Evolutionary conservation across 2,329 filamentous ascomycete species (phyloP).

Genomic region (Epichloe elymi): DNA sequence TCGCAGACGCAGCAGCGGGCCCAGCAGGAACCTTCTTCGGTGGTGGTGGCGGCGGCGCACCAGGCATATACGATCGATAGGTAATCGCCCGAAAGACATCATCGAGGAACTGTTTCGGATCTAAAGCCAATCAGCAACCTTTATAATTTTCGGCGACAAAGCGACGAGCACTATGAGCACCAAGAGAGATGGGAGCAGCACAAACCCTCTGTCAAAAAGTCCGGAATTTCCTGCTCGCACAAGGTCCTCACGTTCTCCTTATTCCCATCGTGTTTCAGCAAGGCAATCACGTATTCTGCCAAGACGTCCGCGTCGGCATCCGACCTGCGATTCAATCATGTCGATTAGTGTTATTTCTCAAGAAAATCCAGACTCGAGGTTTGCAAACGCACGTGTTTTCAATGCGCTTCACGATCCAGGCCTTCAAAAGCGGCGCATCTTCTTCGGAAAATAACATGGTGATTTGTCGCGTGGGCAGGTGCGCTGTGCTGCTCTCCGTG

Average conservation of each 20-base stretch:
- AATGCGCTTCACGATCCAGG: slow-evolving; percentile 65
- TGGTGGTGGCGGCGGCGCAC: slow-evolving; percentile 25
- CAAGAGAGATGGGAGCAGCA: slow-evolving; percentile 12
- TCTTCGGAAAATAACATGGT: slow-evolving; percentile 49
- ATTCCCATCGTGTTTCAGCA: slow-evolving; percentile 57
- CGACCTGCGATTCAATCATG: slow-evolving; percentile 34
- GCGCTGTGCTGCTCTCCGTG: background rate
- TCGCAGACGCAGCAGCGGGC: background rate
- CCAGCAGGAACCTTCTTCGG: background rate
- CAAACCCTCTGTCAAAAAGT: slow-evolving; percentile 57
- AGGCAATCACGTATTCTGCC: slow-evolving; percentile 71
- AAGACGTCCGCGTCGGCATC: slow-evolving; percentile 73
- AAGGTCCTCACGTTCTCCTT: slow-evolving; percentile 50
- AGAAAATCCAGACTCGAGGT: background rate
- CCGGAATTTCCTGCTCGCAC: slow-evolving; percentile 55
- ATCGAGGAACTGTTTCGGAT: slow-evolving; percentile 44
- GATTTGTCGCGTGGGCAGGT: background rate
- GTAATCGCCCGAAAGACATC: slow-evolving; percentile 56
- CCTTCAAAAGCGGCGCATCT: slow-evolving; percentile 52
- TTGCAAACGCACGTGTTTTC: slow-evolving; percentile 52
- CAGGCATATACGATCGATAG: slow-evolving; percentile 47
- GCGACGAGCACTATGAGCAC: background rate
- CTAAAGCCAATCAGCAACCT: slow-evolving; percentile 8
- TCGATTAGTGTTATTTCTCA: background rate
- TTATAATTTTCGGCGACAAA: background rate